These are phyloP conservation scores for Arthrobotrys pseudoclavata DNA, from an alignment of 2,329 filamentous ascomycete genomes.

Conservation along the genomic window DNA sequence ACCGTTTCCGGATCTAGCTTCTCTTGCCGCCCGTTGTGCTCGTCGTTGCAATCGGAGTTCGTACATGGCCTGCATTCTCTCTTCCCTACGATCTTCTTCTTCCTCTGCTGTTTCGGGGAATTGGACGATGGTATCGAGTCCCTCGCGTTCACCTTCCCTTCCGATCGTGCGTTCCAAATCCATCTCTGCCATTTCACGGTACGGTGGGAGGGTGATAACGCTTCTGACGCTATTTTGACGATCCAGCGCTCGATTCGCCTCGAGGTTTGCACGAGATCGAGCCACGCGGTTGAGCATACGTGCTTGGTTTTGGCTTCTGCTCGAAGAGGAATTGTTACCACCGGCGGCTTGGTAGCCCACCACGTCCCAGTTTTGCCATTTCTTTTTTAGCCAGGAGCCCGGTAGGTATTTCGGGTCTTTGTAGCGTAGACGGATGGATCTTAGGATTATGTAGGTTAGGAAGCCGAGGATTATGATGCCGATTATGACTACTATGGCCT, in stretches of 20 bases:
- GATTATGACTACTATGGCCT: slow-evolving; percentile 51
- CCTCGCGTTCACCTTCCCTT: slow-evolving; percentile 89
- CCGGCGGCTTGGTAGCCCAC: slow-evolving; percentile 47
- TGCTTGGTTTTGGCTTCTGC: slow-evolving; percentile 32
- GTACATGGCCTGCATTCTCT: slow-evolving; percentile 93
- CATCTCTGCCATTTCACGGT: slow-evolving; percentile 75
- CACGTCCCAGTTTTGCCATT: slow-evolving; percentile 58
- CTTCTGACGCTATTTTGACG: slow-evolving; percentile 88
- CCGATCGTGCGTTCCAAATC: slow-evolving; percentile 86
- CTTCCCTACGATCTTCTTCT: slow-evolving; percentile 81
- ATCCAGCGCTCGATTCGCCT: slow-evolving; percentile 70
- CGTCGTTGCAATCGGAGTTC: slow-evolving; percentile 86
- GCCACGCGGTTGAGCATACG: slow-evolving; percentile 57
- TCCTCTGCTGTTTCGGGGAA: slow-evolving; percentile 84
- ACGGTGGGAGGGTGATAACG: slow-evolving; percentile 93
- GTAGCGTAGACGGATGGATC: slow-evolving; percentile 55
- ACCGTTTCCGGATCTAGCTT: slow-evolving; percentile 64
- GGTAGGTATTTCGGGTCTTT: slow-evolving; percentile 59
- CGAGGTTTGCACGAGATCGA: slow-evolving; percentile 53
- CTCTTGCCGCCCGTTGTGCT: slow-evolving; percentile 76
- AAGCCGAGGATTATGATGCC: slow-evolving; percentile 49
- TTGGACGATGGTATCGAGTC: slow-evolving; percentile 91
- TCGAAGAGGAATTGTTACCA: neutral
- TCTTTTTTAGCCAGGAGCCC: slow-evolving; percentile 57
- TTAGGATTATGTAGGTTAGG: slow-evolving; percentile 46